Percentiles rank a stretch among this genome's conserved stretches.
These are phyloP conservation scores for Chaetomium globosum DNA, from an alignment of 2,329 filamentous ascomycete genomes.

Conservation along the genomic window DNA sequence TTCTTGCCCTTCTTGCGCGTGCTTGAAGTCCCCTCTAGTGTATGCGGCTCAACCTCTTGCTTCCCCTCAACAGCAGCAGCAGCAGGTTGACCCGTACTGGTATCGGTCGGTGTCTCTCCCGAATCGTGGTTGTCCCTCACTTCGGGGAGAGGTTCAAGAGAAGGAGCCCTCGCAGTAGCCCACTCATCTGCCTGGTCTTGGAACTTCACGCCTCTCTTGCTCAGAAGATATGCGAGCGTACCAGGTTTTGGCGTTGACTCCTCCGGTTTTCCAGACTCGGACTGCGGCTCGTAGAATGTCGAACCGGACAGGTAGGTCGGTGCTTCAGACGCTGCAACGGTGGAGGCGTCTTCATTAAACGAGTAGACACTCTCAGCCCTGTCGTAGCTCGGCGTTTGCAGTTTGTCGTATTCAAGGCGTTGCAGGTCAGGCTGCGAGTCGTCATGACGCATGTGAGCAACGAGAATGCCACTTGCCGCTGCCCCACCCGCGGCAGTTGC, in stretches of 20 bases:
- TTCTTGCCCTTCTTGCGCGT: slow-evolving; percentile 36
- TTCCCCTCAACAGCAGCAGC: neutral
- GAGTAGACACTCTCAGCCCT: slow-evolving; percentile 31
- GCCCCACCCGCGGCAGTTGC: slow-evolving; percentile 23
- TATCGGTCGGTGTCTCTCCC: neutral
- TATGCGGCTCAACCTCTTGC: neutral
- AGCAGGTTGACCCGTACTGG: neutral
- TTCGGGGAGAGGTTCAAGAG: neutral
- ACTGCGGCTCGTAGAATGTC: slow-evolving; percentile 31
- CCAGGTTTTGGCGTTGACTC: slow-evolving; percentile 27
- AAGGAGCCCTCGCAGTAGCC: slow-evolving; percentile 1
- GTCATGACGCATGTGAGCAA: slow-evolving; percentile 30
- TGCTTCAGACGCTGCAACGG: slow-evolving; percentile 33
- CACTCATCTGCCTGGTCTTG: slow-evolving; percentile 16
- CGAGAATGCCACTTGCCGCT: slow-evolving; percentile 26
- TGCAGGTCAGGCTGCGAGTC: slow-evolving; percentile 22
- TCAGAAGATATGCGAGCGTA: slow-evolving; percentile 23
- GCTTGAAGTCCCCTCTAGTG: neutral
- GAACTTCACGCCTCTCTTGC: slow-evolving; percentile 17
- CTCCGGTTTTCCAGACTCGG: slow-evolving; percentile 23
- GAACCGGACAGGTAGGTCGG: slow-evolving; percentile 34
- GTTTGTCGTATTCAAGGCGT: slow-evolving; percentile 19
- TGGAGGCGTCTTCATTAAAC: slow-evolving; percentile 35
- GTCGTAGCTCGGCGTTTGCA: slow-evolving; percentile 16
- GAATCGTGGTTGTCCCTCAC: neutral